phyloP scores from a whole-genome alignment of 108 stramenopile genomes.

The Cyclostephanos tholiformis region DNA sequence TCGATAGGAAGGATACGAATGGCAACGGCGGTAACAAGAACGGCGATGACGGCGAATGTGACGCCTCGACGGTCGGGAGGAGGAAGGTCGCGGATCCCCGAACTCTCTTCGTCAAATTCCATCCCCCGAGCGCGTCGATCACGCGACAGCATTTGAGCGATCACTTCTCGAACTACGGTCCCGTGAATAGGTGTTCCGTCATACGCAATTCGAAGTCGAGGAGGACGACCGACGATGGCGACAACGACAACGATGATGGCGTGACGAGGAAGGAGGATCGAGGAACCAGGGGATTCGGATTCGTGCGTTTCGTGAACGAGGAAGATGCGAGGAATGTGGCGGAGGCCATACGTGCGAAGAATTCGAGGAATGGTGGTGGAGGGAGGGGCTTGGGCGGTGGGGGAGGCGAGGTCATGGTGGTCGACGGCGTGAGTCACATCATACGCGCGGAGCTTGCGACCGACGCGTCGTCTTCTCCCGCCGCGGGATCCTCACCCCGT shows the following conservation, averaged over 20 bases:
- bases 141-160: constrained; percentile 74
- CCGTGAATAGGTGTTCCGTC: constrained; percentile 81
- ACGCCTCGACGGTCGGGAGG: too few relatives aligned
- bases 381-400: constrained; percentile 28
- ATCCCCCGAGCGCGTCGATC: constrained; percentile 63
- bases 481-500: neutral
- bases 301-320: constrained; percentile 71
- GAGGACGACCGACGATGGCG: constrained; percentile 19
- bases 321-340: constrained; percentile 71
- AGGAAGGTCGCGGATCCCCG: constrained; percentile 1
- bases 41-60: neutral
- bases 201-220: constrained; percentile 50
- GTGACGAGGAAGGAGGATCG: constrained; percentile 38
- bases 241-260: constrained; percentile 30
- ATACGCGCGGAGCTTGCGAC: constrained; percentile 68
- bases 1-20: too few relatives aligned
- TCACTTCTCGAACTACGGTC: constrained; percentile 81
- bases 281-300: constrained; percentile 66
- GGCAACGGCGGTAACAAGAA: too few relatives aligned
- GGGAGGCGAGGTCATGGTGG: constrained; percentile 46
- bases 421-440: constrained; percentile 56
- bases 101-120: constrained; percentile 76
- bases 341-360: constrained; percentile 38
- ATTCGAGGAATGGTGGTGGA: too few relatives aligned
- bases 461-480: constrained; percentile 20